These are phyloP conservation scores for Jatropha curcas DNA, from an alignment of 345 rosid species.

Conservation along the genomic window DNA sequence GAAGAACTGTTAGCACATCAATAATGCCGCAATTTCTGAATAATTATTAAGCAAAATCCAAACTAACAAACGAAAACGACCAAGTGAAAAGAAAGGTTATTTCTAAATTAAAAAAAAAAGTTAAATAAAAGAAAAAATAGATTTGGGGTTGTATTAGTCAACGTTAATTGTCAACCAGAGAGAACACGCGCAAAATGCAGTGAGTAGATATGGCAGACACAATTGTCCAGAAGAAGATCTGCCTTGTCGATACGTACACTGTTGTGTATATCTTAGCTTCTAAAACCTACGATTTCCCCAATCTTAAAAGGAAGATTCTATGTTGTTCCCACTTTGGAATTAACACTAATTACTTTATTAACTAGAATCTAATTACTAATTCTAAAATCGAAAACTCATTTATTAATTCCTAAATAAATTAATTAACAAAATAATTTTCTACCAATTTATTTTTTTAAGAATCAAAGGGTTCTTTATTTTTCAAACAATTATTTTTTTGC, in stretches of 20 bases:
- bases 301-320: slow-evolving; percentile 45
- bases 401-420: too few relatives aligned
- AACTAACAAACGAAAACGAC: not conserved
- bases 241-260: not conserved
- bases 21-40: not conserved
- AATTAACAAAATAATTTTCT: too few relatives aligned
- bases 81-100: not conserved
- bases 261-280: slow-evolving; percentile 21
- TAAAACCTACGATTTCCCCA: slow-evolving; percentile 28
- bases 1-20: not conserved
- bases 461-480: too few relatives aligned
- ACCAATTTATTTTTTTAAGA: too few relatives aligned
- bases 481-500: too few relatives aligned
- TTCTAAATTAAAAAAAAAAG: not conserved
- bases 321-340: too few relatives aligned
- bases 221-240: too few relatives aligned
- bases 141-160: not conserved
- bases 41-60: too few relatives aligned
- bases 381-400: too few relatives aligned
- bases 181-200: not conserved
- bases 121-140: not conserved
- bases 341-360: too few relatives aligned
- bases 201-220: not conserved
- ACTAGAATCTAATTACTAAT: too few relatives aligned
- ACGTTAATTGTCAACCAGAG: not conserved